Evolutionary conservation across 441 rosid species (phyloP), one percentile per base, ranked within the genome.

Genomic region (Jatropha multifida): DNA sequence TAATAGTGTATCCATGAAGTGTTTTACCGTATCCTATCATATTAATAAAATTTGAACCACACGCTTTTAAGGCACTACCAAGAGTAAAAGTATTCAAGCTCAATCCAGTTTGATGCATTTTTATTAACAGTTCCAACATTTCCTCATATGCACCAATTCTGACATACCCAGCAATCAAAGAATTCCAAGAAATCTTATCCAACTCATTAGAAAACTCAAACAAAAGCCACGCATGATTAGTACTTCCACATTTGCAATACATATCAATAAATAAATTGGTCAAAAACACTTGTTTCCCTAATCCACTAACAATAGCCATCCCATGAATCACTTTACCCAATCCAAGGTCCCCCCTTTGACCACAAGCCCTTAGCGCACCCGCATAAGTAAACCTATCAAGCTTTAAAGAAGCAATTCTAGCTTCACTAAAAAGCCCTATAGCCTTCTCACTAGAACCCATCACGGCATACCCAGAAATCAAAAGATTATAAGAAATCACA

Each of bases 51-150:
- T 76, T 74, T 40, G 81, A 13, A 65, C 84, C 81, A 51, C 91
- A 88, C 4, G 85, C 85, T 73, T 84, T 83, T 40, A 88, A 66
- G 72, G 78, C 88, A 77, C 91, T 85, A 4, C 91, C 88, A 38
- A 88, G 71, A 7, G 86, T 76, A 49, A 86, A 82, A 69, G 76
- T 44, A 73, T 71, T 85, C 81, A 86, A 74, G 15, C 74, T 73
- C 48, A 84, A 3, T 52, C 91, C 87, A 38, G 61, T 58, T 62
- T 63, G 79, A 78, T 86, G 89, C 89, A 86, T 86, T 74, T 65
- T 78, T 11, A 68, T 81, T 66, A 88, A 69, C 60, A 85, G 52
- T 71, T 69, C 64, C 75, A 82, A 82, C 54, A 83, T 72, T 77
- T 88, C 85, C 55, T 75, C 77, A 42, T 44, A 80, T 60, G 71